phyloP scores from a whole-genome alignment of 2,329 filamentous ascomycete genomes.

The Nigrospora sphaerica region DNA sequence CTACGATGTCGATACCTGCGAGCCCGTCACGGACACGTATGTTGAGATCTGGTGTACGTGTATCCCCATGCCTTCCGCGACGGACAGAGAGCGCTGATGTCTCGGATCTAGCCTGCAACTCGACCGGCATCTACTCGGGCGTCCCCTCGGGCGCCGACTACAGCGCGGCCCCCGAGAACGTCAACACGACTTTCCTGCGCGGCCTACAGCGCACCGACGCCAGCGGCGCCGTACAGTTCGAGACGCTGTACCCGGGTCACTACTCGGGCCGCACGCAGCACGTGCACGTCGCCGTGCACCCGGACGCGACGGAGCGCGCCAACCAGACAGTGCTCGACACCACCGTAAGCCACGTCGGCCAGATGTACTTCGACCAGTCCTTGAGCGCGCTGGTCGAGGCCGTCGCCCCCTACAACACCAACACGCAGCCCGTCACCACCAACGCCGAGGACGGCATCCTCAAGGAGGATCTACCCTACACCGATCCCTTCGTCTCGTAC shows the following conservation, averaged over 20 bases:
- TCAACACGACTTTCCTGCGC: constrained; percentile 32
- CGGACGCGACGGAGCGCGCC: constrained; percentile 23
- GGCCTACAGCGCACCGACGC: constrained; percentile 31
- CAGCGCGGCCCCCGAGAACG: constrained; percentile 27
- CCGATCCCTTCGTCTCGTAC: constrained; percentile 32
- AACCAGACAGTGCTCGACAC: constrained; percentile 42
- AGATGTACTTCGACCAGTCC: constrained; percentile 57
- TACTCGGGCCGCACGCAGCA: constrained; percentile 37
- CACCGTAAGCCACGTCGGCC: constrained; percentile 52
- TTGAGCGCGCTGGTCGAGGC: constrained; percentile 41
- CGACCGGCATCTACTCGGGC: constrained; percentile 41
- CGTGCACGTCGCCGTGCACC: constrained; percentile 41
- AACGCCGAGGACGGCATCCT: constrained; percentile 1
- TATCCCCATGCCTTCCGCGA: background rate
- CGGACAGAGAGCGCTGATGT: background rate
- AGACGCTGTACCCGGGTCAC: constrained; percentile 36
- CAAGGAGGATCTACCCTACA: background rate
- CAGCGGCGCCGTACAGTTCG: constrained; percentile 34
- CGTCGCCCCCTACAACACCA: constrained; percentile 32
- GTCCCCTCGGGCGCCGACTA: constrained; percentile 34
- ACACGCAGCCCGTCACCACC: constrained; percentile 30
- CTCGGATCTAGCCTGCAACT: constrained; percentile 20
- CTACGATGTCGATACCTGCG: constrained; percentile 45
- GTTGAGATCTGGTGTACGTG: constrained; percentile 41
- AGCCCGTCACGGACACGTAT: constrained; percentile 37